Conservation (phyloP, 2,329 filamentous ascomycete genomes). For the Arthrinium phaeospermum region DNA sequence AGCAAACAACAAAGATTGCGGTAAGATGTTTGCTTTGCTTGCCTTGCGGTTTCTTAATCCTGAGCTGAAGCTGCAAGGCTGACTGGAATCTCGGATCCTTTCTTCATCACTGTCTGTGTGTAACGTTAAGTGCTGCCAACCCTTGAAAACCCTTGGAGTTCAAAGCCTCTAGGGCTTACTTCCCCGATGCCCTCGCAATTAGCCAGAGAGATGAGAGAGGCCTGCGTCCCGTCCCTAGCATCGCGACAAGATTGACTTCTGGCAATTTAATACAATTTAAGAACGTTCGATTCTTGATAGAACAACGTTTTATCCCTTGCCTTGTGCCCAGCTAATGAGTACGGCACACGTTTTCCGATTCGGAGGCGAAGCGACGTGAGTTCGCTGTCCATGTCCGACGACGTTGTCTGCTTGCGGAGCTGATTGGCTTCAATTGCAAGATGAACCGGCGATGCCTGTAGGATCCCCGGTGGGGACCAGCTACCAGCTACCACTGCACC, state of each 20-base stretch:
- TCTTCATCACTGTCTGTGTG: neutral
- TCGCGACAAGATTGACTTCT: neutral
- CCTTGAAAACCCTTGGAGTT: neutral
- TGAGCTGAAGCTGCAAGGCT: neutral
- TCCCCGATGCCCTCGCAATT: no score
- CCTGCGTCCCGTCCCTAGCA: neutral
- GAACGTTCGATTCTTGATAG: neutral
- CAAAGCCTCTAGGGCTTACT: no score
- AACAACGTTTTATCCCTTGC: neutral
- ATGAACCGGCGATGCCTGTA: slow-evolving; percentile 2
- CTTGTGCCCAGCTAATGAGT: neutral
- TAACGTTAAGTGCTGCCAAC: neutral
- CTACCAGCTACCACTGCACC: neutral
- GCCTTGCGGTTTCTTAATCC: no score
- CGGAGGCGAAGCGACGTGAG: neutral
- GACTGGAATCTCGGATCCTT: neutral
- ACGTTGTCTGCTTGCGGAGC: neutral
- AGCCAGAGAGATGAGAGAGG: neutral
- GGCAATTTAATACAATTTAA: neutral
- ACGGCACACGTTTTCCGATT: neutral
- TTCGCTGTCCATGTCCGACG: neutral
- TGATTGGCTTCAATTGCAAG: slow-evolving; percentile 1
- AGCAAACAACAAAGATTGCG: neutral
- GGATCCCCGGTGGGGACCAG: neutral
- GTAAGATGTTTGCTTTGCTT: neutral